Evolutionary conservation across 306 rosid genomes (phyloP).

Genomic region (Gleditsia sinensis): DNA sequence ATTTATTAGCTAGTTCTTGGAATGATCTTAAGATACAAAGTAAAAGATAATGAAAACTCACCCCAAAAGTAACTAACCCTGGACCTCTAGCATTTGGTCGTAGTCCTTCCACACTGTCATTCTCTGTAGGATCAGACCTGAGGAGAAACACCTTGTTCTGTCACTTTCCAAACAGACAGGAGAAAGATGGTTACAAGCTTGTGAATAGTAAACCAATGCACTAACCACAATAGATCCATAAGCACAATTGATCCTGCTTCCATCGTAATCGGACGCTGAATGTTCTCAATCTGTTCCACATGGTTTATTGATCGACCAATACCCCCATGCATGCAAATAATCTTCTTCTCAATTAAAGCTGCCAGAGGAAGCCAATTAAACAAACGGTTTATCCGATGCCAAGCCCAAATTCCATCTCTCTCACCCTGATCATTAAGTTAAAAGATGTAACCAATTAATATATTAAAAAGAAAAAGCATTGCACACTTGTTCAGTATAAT

Average conservation of each 20-base stretch:
- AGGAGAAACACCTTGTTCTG: slow-evolving; percentile 39
- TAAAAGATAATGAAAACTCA: slow-evolving; percentile 52
- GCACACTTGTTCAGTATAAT: neutral
- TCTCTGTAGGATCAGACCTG: slow-evolving; percentile 99
- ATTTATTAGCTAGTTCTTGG: slow-evolving; percentile 7
- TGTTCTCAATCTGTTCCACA: slow-evolving; percentile 87
- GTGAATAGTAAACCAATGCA: slow-evolving; percentile 29
- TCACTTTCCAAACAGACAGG: slow-evolving; percentile 30
- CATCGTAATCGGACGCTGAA: slow-evolving; percentile 97
- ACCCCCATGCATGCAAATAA: slow-evolving; percentile 98
- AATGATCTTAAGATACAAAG: neutral
- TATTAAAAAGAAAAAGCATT: neutral
- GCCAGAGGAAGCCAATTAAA: slow-evolving; percentile 99
- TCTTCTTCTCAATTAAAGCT: slow-evolving; percentile 92
- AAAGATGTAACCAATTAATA: slow-evolving; percentile 30
- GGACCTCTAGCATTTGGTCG: slow-evolving; percentile 99
- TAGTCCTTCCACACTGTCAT: slow-evolving; percentile 94
- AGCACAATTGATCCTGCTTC: slow-evolving; percentile 98
- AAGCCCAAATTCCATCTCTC: slow-evolving; percentile 96
- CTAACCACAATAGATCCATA: slow-evolving; percentile 97
- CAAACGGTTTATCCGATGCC: slow-evolving; percentile 95
- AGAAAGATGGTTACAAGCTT: slow-evolving; percentile 17
- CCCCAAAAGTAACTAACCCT: slow-evolving; percentile 99
- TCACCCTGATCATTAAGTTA: slow-evolving; percentile 72
- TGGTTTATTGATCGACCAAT: slow-evolving; percentile 96